Evolutionary conservation across 1,139 yeast genomes (phyloP), one percentile per base, ranked within the genome.

Genomic region (Candida sanyaensis): DNA sequence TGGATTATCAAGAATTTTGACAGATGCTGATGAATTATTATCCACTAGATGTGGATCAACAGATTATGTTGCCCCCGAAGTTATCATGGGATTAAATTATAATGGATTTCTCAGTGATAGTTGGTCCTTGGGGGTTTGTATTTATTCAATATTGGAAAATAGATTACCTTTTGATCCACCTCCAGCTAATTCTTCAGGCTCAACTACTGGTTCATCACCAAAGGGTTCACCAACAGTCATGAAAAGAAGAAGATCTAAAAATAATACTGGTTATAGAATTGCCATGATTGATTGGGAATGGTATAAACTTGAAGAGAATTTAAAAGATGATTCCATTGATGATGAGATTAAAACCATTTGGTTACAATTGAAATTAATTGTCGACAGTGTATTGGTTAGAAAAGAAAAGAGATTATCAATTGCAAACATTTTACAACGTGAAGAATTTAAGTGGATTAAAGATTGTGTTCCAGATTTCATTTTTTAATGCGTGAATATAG

Each of bases 231-330:
- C 79, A 0, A 70, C 76, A n/a, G 79, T 76, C 8, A 61, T 76
- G 41, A 73, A 75, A 45, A 63, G 85, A 26, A 74, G 81, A 45
- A 64, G 83, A 55, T 72, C 78, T 33, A 75, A 81, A 40, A 47
- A 84, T 44, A 79, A 86, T 50, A 83, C 91, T 0, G 86, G 96
- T 1, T 97, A 92, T 65, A 72, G 98, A 49, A 93, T 93, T 37
- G 97, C 97, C 6, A 81, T 93, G 65, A 85, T 89, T 38, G 96
- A 88, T 54, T 93, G 99, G 99, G 80, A 79, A 38, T 93, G 98
- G 98, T 75, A 62, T 54, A 55, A 57, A 5, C 59, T 65, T 38
- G 53, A 50, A 11, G 37, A 37, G 13, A 41, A 33, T 33, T 26
- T 41, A 10, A 41, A 41, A 13, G 41, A 38, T 13, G 47, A 49